Base-by-base conservation (phyloP, 2,329 filamentous ascomycete species). In the Cercospora sp. region DNA sequence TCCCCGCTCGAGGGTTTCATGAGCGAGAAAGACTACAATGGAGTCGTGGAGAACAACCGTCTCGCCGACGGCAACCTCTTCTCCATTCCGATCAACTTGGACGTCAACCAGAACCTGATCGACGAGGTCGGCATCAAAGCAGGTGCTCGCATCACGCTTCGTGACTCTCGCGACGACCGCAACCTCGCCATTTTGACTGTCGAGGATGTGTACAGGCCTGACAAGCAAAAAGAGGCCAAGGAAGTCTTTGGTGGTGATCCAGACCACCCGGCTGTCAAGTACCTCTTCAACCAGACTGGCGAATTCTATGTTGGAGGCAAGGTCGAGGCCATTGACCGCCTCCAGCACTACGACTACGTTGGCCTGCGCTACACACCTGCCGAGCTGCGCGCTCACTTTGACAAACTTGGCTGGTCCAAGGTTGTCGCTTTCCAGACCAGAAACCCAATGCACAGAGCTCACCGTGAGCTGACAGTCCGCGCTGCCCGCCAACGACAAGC, bases 281-380 rank as follows among this genome's bases (percentile, higher is more conserved):
- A 96, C 84, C 89, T 99, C 71, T 90, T 90, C 84, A 87, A 89
- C 77, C 90, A 89, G 42, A 90, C 91, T 70, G 85, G 92, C 76
- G 93, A 97, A 69, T 96, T 90, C 82, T 98, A 98, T 82, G 88
- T 99, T 71, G 95, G 95, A 79, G 95, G 95, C 80, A 97, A 96
- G 88, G 84, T 99, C 72, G 92, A 98, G 80, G 95, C 95, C 70
- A 90, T 99, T 80, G 94, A 94, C 87, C 91, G 93, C 75, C 87
- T 97, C 69, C 93, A 96, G 84, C 95, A 99, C 87, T 99, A 99
- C 85, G 95, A 99, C 85, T 98, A 98, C 84, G 92, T 98, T 75
- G 95, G 92, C 78, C 88, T 98, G 68, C 90, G 95, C 85, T 98
- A 94, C 84, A 96, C 95, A 10, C 95, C 95, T 72, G 90, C 95